A percentile compares a stretch with the other conserved stretches of the same genome.
Conservation (phyloP, 148 eudicot species). For the Amaranthus hypochondriacus region DNA sequence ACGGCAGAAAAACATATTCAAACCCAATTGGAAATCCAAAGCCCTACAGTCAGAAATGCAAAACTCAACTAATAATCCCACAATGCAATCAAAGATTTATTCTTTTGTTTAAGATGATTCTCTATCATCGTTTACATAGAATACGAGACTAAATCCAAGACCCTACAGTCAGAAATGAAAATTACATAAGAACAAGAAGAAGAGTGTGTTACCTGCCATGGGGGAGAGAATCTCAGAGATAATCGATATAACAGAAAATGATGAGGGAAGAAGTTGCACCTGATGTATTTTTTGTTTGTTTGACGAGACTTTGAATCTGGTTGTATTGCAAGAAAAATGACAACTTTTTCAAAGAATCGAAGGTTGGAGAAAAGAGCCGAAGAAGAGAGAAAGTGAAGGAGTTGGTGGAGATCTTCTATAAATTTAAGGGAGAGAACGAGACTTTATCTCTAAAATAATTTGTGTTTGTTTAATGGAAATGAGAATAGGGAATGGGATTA, state of each 20-base stretch:
- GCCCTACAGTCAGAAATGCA: not conserved
- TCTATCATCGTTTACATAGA: not conserved
- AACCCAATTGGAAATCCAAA: not conserved
- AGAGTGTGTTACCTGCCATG: conserved; percentile 15
- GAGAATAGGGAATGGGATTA: too few relatives aligned
- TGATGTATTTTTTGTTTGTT: too few relatives aligned
- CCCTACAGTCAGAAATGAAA: not conserved
- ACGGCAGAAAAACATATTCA: not conserved
- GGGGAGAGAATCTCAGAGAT: not conserved
- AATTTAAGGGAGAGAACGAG: too few relatives aligned
- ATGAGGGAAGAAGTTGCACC: not conserved
- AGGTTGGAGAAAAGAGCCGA: too few relatives aligned
- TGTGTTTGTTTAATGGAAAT: too few relatives aligned
- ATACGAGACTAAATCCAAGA: not conserved
- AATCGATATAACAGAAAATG: not conserved
- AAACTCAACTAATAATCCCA: not conserved
- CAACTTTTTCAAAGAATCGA: too few relatives aligned
- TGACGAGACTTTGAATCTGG: too few relatives aligned
- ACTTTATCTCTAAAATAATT: too few relatives aligned
- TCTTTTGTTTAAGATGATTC: too few relatives aligned
- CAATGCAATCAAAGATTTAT: not conserved
- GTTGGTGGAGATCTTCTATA: too few relatives aligned
- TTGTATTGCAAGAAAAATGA: too few relatives aligned
- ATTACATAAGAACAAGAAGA: not conserved
- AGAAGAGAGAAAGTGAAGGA: too few relatives aligned